phyloP scores from a whole-genome alignment of 2,329 filamentous ascomycete genomes.

The Scedosporium apiospermum region DNA sequence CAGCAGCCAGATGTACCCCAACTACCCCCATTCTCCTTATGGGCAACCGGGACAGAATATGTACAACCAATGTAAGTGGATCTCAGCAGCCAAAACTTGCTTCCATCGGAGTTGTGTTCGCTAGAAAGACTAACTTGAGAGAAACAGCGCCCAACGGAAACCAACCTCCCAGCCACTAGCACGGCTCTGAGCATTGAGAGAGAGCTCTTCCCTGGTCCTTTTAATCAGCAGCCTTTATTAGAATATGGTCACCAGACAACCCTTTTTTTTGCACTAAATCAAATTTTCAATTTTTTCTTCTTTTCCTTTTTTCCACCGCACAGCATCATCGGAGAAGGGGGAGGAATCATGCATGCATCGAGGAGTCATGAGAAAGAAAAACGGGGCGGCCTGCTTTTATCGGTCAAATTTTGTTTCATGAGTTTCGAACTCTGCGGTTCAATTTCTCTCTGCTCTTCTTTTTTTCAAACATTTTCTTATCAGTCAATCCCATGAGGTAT shows the following conservation, averaged over 20 bases:
- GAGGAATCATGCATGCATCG: constrained; percentile 5
- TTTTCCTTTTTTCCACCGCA: constrained; percentile 1
- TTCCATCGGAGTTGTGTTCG: no score
- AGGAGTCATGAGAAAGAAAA: constrained; percentile 7
- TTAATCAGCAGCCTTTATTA: constrained; percentile 3
- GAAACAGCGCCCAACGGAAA: constrained; percentile 9
- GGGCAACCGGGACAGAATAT: constrained; percentile 47
- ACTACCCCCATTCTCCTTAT: constrained; percentile 50
- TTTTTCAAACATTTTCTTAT: not conserved
- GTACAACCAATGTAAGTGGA: constrained; percentile 44
- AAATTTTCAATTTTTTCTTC: not conserved
- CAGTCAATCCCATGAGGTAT: not conserved
- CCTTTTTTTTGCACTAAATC: not conserved
- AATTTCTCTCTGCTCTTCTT: not conserved
- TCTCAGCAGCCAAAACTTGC: not conserved
- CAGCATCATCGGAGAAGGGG: constrained; percentile 3
- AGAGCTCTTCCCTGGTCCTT: not conserved
- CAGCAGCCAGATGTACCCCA: constrained; percentile 43
- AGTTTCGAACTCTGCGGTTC: not conserved
- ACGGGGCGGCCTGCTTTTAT: not conserved
- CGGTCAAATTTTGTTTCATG: not conserved
- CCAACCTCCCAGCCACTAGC: constrained; percentile 8
- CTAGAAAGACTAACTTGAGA: not conserved
- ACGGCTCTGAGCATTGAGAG: not conserved
- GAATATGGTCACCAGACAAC: constrained; percentile 2